A percentile compares a stretch with the other conserved stretches of the same genome.
phyloP scores from a whole-genome alignment of 2,329 filamentous ascomycete genomes.

The Aureobasidium subglaciale region DNA sequence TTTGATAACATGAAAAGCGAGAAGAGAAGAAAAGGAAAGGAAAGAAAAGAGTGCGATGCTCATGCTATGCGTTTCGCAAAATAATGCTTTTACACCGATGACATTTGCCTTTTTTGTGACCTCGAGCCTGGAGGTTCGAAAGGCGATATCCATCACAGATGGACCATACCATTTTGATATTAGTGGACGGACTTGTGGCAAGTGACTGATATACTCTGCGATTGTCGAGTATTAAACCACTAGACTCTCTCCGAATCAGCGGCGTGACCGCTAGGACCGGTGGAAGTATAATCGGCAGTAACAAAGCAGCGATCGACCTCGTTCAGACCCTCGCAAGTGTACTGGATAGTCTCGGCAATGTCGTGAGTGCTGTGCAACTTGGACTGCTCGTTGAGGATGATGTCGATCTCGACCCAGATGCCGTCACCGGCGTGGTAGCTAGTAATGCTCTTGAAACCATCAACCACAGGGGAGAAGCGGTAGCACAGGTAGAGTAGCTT shows the following conservation, averaged over 20 bases:
- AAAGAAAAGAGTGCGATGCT: no score
- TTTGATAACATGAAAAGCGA: no score
- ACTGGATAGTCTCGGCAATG: slow-evolving; percentile 56
- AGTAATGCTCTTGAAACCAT: slow-evolving; percentile 33
- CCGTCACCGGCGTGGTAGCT: slow-evolving; percentile 58
- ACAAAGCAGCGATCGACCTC: slow-evolving; percentile 49
- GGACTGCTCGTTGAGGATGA: slow-evolving; percentile 49
- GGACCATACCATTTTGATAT: background rate
- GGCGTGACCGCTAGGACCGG: slow-evolving; percentile 37
- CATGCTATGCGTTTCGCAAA: background rate
- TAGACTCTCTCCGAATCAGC: slow-evolving; percentile 23
- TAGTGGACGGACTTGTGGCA: no score
- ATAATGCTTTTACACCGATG: no score
- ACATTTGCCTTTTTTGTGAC: background rate
- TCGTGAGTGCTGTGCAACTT: slow-evolving; percentile 50
- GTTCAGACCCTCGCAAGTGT: slow-evolving; percentile 50
- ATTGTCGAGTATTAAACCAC: background rate
- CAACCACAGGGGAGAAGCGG: slow-evolving; percentile 29
- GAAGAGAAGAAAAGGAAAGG: no score
- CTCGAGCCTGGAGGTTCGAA: background rate
- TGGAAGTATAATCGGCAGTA: slow-evolving; percentile 41
- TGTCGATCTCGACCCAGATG: slow-evolving; percentile 56
- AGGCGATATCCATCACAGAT: background rate
- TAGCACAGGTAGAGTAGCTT: slow-evolving; percentile 56
- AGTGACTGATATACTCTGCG: no score